Conservation (phyloP, 768 basidiomycete genomes). For the Hypholoma fasciculare region DNA sequence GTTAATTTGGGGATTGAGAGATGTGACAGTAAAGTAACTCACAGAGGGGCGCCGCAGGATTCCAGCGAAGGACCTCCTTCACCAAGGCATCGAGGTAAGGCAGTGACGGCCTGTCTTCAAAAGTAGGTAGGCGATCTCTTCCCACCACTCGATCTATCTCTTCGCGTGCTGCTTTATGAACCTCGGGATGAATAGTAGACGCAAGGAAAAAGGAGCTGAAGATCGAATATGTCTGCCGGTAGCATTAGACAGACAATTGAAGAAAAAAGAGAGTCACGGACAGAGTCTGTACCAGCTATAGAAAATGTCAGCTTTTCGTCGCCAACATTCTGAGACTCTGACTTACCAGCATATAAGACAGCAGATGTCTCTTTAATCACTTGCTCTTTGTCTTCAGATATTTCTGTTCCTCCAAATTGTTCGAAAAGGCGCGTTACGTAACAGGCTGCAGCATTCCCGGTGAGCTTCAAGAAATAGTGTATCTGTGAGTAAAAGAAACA, state of each 20-base stretch:
- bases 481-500: no score
- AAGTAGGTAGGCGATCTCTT: constrained; percentile 22
- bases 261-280: background rate
- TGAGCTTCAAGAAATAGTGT: no score
- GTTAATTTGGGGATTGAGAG: background rate
- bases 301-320: no score
- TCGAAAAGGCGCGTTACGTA: no score
- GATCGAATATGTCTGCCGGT: constrained; percentile 3
- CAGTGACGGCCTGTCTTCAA: constrained; percentile 21
- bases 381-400: no score
- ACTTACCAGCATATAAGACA: no score
- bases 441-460: no score
- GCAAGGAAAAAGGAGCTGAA: constrained; percentile 25
- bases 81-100: constrained; percentile 23
- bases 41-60: constrained; percentile 19
- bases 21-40: background rate
- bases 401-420: no score
- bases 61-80: constrained; percentile 12
- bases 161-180: constrained; percentile 28
- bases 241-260: background rate
- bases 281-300: no score
- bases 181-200: constrained; percentile 23
- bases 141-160: constrained; percentile 33
- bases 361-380: no score
- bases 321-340: no score